These are phyloP conservation scores for Penicillium freii DNA, from an alignment of 2,329 filamentous ascomycete species.

Conservation along the genomic window DNA sequence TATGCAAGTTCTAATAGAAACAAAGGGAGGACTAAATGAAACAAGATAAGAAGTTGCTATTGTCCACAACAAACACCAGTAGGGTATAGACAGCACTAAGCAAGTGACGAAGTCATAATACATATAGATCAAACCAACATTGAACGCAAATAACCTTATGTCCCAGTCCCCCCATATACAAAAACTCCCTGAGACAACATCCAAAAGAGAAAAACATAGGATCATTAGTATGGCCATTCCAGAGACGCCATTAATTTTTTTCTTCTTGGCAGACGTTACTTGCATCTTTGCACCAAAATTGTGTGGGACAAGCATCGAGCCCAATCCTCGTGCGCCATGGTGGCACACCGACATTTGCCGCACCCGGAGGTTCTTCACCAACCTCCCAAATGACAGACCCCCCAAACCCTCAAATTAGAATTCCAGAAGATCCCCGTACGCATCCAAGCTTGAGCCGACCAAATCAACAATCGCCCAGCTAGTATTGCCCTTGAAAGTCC, in stretches of 20 bases:
- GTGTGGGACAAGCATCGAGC: background rate
- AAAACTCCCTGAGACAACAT: conserved; percentile 28
- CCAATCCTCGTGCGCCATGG: background rate
- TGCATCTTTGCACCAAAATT: conserved; percentile 12
- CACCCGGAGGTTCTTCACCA: background rate
- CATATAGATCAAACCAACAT: conserved; percentile 15
- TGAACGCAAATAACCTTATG: conserved; percentile 1
- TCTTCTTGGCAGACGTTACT: conserved; percentile 2
- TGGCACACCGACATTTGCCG: background rate
- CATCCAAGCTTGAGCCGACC: conserved; percentile 47
- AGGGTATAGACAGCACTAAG: conserved; percentile 25
- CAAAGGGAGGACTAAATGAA: background rate
- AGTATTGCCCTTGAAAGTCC: conserved; percentile 49
- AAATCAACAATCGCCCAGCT: conserved; percentile 51
- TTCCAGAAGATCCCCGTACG: conserved; percentile 48
- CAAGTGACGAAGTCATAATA: conserved; percentile 22
- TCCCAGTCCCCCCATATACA: conserved; percentile 15
- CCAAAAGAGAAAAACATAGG: conserved; percentile 17
- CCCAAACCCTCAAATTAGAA: background rate
- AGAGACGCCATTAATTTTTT: conserved; percentile 1
- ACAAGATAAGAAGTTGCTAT: conserved; percentile 2
- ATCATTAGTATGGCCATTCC: conserved; percentile 18
- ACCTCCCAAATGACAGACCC: background rate
- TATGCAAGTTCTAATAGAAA: conserved; percentile 2
- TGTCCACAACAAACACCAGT: conserved; percentile 8